These are phyloP conservation scores for Scleromitrula shiraiana DNA, from an alignment of 2,329 filamentous ascomycete genomes.

Conservation along the genomic window DNA sequence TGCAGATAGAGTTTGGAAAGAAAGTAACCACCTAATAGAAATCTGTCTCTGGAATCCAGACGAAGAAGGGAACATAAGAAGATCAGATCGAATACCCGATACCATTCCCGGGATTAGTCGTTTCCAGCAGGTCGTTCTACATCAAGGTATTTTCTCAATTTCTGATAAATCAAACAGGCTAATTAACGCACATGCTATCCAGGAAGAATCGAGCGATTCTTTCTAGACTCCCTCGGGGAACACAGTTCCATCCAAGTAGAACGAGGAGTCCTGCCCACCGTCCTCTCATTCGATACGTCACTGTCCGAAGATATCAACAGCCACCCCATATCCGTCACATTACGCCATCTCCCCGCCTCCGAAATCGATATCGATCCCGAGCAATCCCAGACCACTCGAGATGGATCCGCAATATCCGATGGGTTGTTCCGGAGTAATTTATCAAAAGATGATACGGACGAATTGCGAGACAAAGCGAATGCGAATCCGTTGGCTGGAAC, in stretches of 20 bases:
- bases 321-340: slow-evolving; percentile 53
- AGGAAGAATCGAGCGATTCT: slow-evolving; percentile 55
- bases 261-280: slow-evolving; percentile 49
- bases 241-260: slow-evolving; percentile 50
- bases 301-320: slow-evolving; percentile 40
- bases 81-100: slow-evolving; percentile 54
- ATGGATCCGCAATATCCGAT: slow-evolving; percentile 31
- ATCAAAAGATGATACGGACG: slow-evolving; percentile 47
- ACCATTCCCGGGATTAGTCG: slow-evolving; percentile 52
- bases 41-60: slow-evolving; percentile 56
- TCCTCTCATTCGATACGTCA: slow-evolving; percentile 45
- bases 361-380: slow-evolving; percentile 50
- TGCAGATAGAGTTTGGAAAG: slow-evolving; percentile 54
- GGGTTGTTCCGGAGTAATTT: slow-evolving; percentile 55
- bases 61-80: slow-evolving; percentile 45
- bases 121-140: slow-evolving; percentile 59
- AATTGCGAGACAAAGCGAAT: slow-evolving; percentile 33
- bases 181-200: no score
- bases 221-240: slow-evolving; percentile 52
- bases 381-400: slow-evolving; percentile 31
- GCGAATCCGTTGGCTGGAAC: slow-evolving; percentile 35
- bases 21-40: slow-evolving; percentile 62
- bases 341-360: slow-evolving; percentile 48
- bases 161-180: no score
- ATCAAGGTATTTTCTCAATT: slow-evolving; percentile 45